phyloP scores from a whole-genome alignment of 2,329 filamentous ascomycete species.

The Aphanoascus verrucosus region DNA sequence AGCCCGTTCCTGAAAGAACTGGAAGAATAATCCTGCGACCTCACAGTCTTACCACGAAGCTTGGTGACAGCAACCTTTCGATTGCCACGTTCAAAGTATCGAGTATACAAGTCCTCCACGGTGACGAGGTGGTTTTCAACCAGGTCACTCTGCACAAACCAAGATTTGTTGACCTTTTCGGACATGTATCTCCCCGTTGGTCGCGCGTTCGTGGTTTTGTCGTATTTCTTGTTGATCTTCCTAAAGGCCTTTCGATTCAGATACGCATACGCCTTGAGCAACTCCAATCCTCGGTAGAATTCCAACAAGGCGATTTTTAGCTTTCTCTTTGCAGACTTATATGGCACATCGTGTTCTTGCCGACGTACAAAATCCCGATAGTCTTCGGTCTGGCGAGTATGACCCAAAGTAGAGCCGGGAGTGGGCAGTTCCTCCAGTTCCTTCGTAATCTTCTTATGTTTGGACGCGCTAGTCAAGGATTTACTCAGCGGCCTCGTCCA shows the following conservation, averaged over 20 bases:
- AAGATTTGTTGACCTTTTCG: conserved; percentile 79
- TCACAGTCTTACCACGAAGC: conserved; percentile 58
- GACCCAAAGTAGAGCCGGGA: conserved; percentile 27
- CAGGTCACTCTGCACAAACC: conserved; percentile 83
- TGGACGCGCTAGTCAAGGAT: conserved; percentile 34
- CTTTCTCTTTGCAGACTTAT: conserved; percentile 80
- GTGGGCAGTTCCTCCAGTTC: conserved; percentile 38
- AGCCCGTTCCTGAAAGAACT: conserved; percentile 53
- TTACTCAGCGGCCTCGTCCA: conserved; percentile 36
- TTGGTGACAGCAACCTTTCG: conserved; percentile 85
- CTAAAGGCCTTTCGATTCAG: conserved; percentile 88
- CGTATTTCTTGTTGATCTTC: conserved; percentile 98
- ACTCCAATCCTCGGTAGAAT: conserved; percentile 81
- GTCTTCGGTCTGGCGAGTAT: conserved; percentile 22
- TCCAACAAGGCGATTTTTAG: conserved; percentile 85
- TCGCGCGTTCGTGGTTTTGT: conserved; percentile 73
- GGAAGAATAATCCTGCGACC: conserved; percentile 49
- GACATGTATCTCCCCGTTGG: conserved; percentile 73
- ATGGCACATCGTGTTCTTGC: conserved; percentile 56
- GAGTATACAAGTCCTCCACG: conserved; percentile 82
- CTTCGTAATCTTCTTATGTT: conserved; percentile 45
- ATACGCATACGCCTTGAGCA: conserved; percentile 82
- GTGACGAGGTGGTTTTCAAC: conserved; percentile 68
- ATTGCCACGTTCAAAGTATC: conserved; percentile 90
- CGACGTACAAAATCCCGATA: conserved; percentile 43